Evolutionary conservation across 495 filamentous ascomycete species (phyloP), one percentile per base, ranked within the genome.

Genomic region (Aspergillus ellipticus): DNA sequence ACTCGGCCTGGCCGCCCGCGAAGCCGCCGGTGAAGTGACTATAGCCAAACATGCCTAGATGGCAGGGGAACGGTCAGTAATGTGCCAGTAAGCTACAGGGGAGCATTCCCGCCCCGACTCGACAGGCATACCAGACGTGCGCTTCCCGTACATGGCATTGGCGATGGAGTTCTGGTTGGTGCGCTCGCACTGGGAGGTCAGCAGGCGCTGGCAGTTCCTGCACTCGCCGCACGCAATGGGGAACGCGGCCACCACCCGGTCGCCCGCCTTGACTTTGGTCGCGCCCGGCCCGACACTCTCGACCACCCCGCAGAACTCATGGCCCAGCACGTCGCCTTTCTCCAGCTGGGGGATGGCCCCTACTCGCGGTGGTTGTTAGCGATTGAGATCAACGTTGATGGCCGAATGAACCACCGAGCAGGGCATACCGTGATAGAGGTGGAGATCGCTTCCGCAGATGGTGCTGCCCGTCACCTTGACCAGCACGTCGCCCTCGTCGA

Each of bases 1-100:
- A 96, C 68, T 96, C 92, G 9, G 91, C 88, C 66, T 96, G 91
- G 0, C 92, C 90, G 41, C 92, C 92, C 10, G 92, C 89, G 64
- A 92, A 96, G 2, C 92, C 92, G 3, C 91, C 90, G 0, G 88
- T 89, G 64, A 96, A 89, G 59, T 88, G 78, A 13, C 70, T 75
- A 52, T 81, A 81, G 8, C 78, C 78, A 55, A 81, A 79, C 35
- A 80, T 77, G 15, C 77, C 73, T 75, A n/a, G n/a, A 39, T 31
- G 35, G 8, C 4, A n/a, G 22, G 9, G 1, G 21, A 42, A 49
- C 21, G 47, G 35, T 26, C 49, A 39, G 9, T 13, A 29, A n/a
- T n/a, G n/a, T n/a, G n/a, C n/a, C n/a, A n/a, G n/a, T n/a, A n/a
- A n/a, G n/a, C n/a, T n/a, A n/a, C n/a, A n/a, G n/a, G n/a, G n/a